Evolutionary conservation across 352 stramenopile genomes (phyloP), one percentile per base, ranked within the genome.

Genomic region (Pythium dissotocum): DNA sequence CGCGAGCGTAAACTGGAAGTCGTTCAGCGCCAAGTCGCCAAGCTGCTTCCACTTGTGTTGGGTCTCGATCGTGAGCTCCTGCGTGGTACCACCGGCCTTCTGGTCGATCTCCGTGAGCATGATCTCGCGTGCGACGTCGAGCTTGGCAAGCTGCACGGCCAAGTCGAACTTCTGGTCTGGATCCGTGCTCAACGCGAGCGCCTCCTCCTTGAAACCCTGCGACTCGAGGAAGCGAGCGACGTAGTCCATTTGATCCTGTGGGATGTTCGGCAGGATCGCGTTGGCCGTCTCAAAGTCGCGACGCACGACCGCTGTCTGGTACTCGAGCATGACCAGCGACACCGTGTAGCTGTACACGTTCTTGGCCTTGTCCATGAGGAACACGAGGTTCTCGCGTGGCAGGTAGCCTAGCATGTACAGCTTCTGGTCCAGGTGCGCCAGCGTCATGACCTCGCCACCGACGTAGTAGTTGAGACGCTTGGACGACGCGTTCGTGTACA

Each of bases 361-460:
- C 61, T 98, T 92, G 52, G 89, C 89, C 83, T 99, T 99, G 80
- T 99, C 97, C 76, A 99, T 98, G 28, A 99, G 81, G 69, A 98
- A 99, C 18, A 99, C 94, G 49, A 97, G 79, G 84, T 99, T 97
- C 80, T 99, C 97, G 12, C 98, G 98, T 6, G 97, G 93, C 10
- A 99, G 75, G 75, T 99, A 99, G 42, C 98, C 98, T 14, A 99
- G 88, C 61, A 99, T 85, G 80, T 99, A 98, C 84, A 98, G 95
- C 59, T 96, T 97, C 57, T 96, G 78, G 62, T 96, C 91, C 33
- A 99, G 78, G 77, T 99, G 97, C 21, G 96, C 93, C 1, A 99
- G 80, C 38, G 96, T 99, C 86, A 99, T 98, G 52, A 99, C 97
- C 70, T 99, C 94, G n/a, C 98, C 98, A 48, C 97, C 98, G n/a